Conservation (phyloP, 2,329 filamentous ascomycete genomes). For the Penicillium decumbens region DNA sequence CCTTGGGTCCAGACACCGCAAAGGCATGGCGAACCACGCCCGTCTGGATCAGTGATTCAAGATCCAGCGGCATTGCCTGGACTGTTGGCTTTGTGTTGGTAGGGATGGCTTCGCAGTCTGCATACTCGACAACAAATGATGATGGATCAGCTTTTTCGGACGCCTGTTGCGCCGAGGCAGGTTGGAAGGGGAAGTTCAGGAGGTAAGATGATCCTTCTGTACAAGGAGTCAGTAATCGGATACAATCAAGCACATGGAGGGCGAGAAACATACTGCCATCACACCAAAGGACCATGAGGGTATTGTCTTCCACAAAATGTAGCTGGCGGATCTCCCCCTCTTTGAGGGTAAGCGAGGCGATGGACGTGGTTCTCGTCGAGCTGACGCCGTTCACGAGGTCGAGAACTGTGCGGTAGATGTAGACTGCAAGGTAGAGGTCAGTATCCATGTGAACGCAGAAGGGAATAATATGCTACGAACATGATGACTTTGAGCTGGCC, state of each 20-base stretch:
- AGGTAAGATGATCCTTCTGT: constrained; percentile 30
- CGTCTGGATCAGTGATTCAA: constrained; percentile 18
- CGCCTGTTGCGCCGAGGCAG: constrained; percentile 5
- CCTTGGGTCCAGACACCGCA: constrained; percentile 40
- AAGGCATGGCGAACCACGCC: constrained; percentile 47
- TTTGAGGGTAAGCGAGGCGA: constrained; percentile 33
- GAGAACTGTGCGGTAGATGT: constrained; percentile 53
- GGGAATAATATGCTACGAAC: constrained; percentile 21
- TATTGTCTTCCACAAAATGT: constrained; percentile 62
- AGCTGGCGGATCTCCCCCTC: constrained; percentile 51
- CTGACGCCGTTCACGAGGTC: constrained; percentile 58
- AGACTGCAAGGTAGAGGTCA: constrained; percentile 44
- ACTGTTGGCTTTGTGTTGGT: constrained; percentile 12
- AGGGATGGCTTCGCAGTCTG: constrained; percentile 11
- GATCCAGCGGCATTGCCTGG: constrained; percentile 15
- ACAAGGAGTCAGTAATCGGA: neutral
- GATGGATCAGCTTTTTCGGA: constrained; percentile 7
- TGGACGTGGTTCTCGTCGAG: constrained; percentile 32
- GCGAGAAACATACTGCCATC: constrained; percentile 25
- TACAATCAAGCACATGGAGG: neutral
- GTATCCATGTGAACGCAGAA: neutral
- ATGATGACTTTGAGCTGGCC: constrained; percentile 29
- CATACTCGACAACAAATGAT: constrained; percentile 18
- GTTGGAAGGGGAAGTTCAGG: constrained; percentile 33
- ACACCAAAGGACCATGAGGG: constrained; percentile 57